Evolutionary conservation across 106 monocot species (phyloP).

Genomic region (Narthecium ossifragum): DNA sequence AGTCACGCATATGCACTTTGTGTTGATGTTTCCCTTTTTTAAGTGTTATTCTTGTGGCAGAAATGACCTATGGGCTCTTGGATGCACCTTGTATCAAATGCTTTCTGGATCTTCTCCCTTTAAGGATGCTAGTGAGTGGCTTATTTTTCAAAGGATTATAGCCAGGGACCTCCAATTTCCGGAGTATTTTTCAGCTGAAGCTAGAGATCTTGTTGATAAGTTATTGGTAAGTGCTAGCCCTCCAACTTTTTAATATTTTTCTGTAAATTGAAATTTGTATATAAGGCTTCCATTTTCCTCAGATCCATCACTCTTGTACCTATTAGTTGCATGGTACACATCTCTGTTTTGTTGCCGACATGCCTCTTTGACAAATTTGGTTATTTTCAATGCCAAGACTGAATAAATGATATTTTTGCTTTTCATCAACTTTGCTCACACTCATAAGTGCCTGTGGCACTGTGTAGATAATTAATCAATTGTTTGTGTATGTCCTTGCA

Average conservation of each 20-base stretch:
- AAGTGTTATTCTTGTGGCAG: slow-evolving; percentile 31
- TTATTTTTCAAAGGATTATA: slow-evolving; percentile 94
- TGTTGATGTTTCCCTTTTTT: background rate
- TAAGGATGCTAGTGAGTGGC: slow-evolving; percentile 97
- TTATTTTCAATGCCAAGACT: background rate
- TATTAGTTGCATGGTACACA: background rate
- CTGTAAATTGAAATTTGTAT: too few species aligned
- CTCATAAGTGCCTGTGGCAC: too few species aligned
- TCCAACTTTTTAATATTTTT: too few species aligned
- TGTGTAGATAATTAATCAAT: too few species aligned
- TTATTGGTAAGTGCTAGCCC: slow-evolving; percentile 43
- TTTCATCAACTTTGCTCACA: too few species aligned
- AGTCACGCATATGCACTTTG: background rate
- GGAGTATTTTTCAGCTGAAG: slow-evolving; percentile 72
- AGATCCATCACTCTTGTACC: too few species aligned
- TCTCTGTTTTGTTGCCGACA: too few species aligned
- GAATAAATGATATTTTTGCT: too few species aligned
- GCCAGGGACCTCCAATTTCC: slow-evolving; percentile 83
- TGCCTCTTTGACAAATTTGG: background rate
- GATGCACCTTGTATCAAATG: slow-evolving; percentile 99
- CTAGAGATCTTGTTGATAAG: slow-evolving; percentile 77
- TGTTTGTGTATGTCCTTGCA: too few species aligned
- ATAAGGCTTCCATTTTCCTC: too few species aligned
- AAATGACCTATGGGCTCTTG: slow-evolving; percentile 97
- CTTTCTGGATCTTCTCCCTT: slow-evolving; percentile 94